Evolutionary conservation across 202 grass and related monocot genomes (phyloP), one percentile per base, ranked within the genome.

Genomic region (Carex arenaria): DNA sequence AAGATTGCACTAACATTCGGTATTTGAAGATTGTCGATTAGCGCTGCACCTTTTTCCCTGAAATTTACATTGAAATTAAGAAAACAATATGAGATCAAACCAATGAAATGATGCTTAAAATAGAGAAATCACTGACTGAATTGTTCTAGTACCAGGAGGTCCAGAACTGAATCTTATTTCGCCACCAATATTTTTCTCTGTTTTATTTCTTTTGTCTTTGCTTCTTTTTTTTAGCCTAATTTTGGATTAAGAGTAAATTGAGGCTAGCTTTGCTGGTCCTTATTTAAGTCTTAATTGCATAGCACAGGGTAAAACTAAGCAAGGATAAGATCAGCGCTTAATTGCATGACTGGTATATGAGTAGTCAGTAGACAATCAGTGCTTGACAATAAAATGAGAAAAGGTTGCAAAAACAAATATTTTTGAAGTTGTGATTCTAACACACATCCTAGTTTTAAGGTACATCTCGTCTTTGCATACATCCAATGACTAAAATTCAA

Each of bases 21-120:
- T 3, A 89, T 82, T 14, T 67, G 65, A 55, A 94, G 82, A 31
- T 90, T 87, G n/a, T 94, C 88, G 10, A 81, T 80, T 60, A 90
- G 40, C 0, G 82, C 10, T 8, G 92, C 92, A 19, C 92, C 88
- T 2, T 72, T 38, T 85, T 18, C 82, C 92, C 90, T 87, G 3
- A 1, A 65, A 19, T 42, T 52, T 7, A 61, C 32, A 36, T 30
- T 67, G 18, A 64, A 64, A 64, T 64, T 64, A 67, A 73, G 45
- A n/a, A 53, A 73, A 30, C 5, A 52, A 17, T 73, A 14, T 73
- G 20, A 53, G 70, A 73, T 78, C 73, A 74, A 55, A 80, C 28
- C 5, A 79, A 53, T 4, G 47, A 57, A 90, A 64, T 69, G 34
- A 69, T 69, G 36, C 66, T 4, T 17, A 17, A 67, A 67, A 69